Base-by-base conservation (phyloP, 768 basidiomycete genomes). In the Sistotremastrum niveocremeum region DNA sequence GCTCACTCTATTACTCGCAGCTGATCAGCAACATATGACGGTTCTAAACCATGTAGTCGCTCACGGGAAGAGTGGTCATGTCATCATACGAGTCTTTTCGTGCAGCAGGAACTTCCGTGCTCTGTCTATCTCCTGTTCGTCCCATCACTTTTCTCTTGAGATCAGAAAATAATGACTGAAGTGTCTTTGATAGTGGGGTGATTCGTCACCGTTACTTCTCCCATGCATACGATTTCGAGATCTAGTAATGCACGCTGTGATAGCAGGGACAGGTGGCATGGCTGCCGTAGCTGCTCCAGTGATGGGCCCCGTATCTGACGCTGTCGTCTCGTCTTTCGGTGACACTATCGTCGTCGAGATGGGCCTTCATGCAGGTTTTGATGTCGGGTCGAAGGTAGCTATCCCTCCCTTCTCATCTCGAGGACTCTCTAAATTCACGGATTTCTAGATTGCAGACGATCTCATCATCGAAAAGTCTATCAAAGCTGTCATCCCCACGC, bases 201-300 rank as follows among this genome's bases (percentile, higher is more conserved):
- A 80, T 53, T 78, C 76, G 3, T 76, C 73, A 8, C 77, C 78
- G 10, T 58, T 79, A 4, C 63, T 77, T 20, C 66, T 81, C 20
- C 77, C 79, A 9, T 79, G 77, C 58, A 73, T 81, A 39, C 68
- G 78, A 3, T 77, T 81, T 56, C 62, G 77, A 34, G 77, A 79
- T 57, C 62, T 81, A 12, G 75, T 67, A 30, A 70, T 80, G 28
- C 77, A 79, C 54, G 73, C 72, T 4, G 71, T 79, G 39, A 68
- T 80, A 32, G 73, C 65, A 42, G 76, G 73, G 31, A 81, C 79
- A 37, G 65, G 67, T 29, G 68, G 68, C 30, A 61, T 65, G 41
- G 70, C 69, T 4, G 63, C 66, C 4, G 60, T 72, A 11, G 70
- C 70, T 2, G 61, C 68, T 11, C 71, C 71, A 0, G 64, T 72